A percentile compares a stretch with the other conserved stretches of the same genome.
Evolutionary conservation across 139 green algal genomes (phyloP).

Genomic region (Zygnema cylindricum): DNA sequence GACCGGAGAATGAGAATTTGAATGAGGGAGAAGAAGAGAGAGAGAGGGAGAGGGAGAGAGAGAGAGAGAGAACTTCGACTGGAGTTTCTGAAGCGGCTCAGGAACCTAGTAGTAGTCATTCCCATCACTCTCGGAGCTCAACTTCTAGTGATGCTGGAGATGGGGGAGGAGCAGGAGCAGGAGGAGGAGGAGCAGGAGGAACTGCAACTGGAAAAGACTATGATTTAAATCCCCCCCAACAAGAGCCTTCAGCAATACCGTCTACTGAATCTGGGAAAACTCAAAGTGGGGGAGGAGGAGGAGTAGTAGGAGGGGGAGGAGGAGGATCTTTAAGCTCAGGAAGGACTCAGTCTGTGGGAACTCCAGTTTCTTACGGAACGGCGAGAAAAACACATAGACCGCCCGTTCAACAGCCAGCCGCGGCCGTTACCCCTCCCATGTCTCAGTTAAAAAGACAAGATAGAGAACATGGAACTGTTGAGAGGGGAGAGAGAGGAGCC

Average conservation of each 20-base stretch:
- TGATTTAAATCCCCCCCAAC: neutral
- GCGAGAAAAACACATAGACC: neutral
- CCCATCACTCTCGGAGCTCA: neutral
- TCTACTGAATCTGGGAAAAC: neutral
- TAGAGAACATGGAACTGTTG: neutral
- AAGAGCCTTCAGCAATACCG: neutral
- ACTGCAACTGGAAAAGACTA: neutral
- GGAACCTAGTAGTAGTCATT: neutral
- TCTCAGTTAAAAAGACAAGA: neutral
- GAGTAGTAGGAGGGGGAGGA: neutral
- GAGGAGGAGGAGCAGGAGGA: neutral
- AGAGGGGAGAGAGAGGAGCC: too few species aligned
- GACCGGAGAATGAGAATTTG: neutral
- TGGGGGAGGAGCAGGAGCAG: neutral
- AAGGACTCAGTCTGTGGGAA: neutral
- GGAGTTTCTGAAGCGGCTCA: neutral
- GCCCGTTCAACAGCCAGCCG: neutral
- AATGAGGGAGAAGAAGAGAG: neutral
- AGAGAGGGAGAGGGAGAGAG: neutral
- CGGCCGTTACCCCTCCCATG: neutral
- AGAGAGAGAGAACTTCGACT: neutral
- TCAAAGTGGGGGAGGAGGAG: neutral
- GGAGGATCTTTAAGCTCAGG: neutral
- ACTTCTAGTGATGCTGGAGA: neutral
- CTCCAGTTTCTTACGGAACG: too few species aligned